Evolutionary conservation across 176 grass and related monocot genomes (phyloP).

Genomic region (Triticum aestivum): DNA sequence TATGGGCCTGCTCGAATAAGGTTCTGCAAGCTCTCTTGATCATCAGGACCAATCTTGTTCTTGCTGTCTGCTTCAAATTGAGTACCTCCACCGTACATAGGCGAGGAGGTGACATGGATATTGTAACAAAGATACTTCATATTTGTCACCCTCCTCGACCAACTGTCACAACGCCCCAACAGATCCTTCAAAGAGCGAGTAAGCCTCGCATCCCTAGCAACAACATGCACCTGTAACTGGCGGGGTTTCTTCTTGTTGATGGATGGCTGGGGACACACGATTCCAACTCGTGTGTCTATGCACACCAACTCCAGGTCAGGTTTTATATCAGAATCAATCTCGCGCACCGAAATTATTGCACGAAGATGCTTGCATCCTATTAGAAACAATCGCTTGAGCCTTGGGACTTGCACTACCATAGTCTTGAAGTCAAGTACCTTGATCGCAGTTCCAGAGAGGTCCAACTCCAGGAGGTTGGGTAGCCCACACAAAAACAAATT

Average conservation of each 20-base stretch:
- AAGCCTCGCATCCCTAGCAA: neutral
- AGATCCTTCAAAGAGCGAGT: neutral
- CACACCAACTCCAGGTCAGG: neutral
- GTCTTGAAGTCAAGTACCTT: constrained; percentile 8
- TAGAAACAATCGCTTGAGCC: neutral
- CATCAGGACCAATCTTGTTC: neutral
- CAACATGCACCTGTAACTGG: neutral
- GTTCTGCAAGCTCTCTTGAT: too few species aligned
- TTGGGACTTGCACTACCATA: neutral
- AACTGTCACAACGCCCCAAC: too few species aligned
- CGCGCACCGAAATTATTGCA: neutral
- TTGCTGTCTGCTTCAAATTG: neutral
- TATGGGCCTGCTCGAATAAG: neutral
- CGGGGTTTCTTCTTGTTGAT: neutral
- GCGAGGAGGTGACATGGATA: neutral
- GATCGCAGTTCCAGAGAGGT: constrained; percentile 10
- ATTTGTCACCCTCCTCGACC: too few species aligned
- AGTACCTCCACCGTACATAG: accelerated
- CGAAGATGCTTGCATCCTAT: neutral
- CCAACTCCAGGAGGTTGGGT: neutral
- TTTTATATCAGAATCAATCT: neutral
- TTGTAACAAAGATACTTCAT: neutral
- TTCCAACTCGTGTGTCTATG: neutral
- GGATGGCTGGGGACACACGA: neutral
- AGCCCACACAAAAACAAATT: neutral